Percentiles rank a stretch among this genome's conserved stretches.
Conservation (phyloP, 768 basidiomycete species). For the Hemileccinum impolitum region DNA sequence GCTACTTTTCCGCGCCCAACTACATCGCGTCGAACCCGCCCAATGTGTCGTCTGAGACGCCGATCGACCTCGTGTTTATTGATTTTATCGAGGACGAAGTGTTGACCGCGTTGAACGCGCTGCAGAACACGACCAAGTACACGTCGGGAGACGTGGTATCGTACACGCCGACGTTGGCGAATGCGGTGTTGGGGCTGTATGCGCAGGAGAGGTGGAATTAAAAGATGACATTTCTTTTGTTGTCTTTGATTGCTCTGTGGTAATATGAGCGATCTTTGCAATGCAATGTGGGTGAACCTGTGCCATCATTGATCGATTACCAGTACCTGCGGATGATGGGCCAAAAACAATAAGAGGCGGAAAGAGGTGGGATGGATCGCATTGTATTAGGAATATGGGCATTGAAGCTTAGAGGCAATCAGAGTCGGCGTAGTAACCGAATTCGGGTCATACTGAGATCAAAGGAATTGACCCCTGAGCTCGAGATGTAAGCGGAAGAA, state of each 20-base stretch:
- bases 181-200: conserved; percentile 39
- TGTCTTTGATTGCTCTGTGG: neutral
- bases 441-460: neutral
- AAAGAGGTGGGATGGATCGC: too few relatives aligned
- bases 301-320: too few relatives aligned
- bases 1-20: conserved; percentile 50
- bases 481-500: neutral
- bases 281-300: too few relatives aligned
- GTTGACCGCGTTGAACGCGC: conserved; percentile 50
- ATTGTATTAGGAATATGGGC: too few relatives aligned
- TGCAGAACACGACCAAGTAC: conserved; percentile 51
- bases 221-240: too few relatives aligned
- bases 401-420: too few relatives aligned
- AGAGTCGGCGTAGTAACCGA: conserved; percentile 5
- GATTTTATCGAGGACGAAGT: conserved; percentile 60
- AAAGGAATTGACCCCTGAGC: neutral
- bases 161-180: conserved; percentile 48
- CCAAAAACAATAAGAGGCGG: too few relatives aligned
- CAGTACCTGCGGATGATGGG: too few relatives aligned
- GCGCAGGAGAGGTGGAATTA: conserved; percentile 13
- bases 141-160: conserved; percentile 46
- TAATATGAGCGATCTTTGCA: too few relatives aligned
- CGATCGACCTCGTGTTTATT: conserved; percentile 73
- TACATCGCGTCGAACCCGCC: conserved; percentile 60
- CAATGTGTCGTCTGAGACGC: conserved; percentile 42